Evolutionary conservation across 441 rosid genomes (phyloP), one percentile per base, ranked within the genome.

Genomic region (Arabidopsis lyrata): DNA sequence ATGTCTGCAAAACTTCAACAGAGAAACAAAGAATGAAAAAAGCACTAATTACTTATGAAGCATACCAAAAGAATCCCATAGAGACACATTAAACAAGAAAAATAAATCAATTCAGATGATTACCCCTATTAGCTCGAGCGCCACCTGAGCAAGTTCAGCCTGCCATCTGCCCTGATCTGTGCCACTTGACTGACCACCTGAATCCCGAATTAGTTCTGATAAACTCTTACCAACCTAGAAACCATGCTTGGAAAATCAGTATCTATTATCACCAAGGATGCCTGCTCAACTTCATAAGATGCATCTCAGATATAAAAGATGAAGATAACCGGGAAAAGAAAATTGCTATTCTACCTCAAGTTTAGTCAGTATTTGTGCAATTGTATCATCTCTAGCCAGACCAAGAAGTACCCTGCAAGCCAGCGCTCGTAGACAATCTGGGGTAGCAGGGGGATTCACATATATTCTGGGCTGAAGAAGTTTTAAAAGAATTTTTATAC

Each of bases 391-490:
- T 82, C 99, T 89, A 44, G 99, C 99, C 72, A 96, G 86, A 82
- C 99, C 99, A 82, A 96, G 99, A 67, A 96, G 83, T 20, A 91
- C 97, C 42, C 99, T 91, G 68, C 99, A 96, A 55, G 97, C 92
- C 53, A 96, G 93, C 55, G 98, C 97, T 56, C 98, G 95, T 35
- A 96, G 91, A 73, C 98, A 96, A 68, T 93, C 98, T 76, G 88
- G 89, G 69, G 89, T 87, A 82, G 91, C 90, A 81, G 98, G 97
- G 63, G 97, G 92, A 22, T 73, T 67, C 38, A 95, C 88, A 72
- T 85, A 96, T 78, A 89, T 80, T 56, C 97, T 95, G 42, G 95
- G 95, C 66, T 93, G 99, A 50, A 93, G 96, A 72, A 96, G 97
- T 81, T 93, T 97, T 71, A 96, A 87, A 58, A 96, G 96, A 81